These are phyloP conservation scores for Lolium rigidum DNA, from an alignment of 176 grass and related monocot genomes.

Conservation along the genomic window DNA sequence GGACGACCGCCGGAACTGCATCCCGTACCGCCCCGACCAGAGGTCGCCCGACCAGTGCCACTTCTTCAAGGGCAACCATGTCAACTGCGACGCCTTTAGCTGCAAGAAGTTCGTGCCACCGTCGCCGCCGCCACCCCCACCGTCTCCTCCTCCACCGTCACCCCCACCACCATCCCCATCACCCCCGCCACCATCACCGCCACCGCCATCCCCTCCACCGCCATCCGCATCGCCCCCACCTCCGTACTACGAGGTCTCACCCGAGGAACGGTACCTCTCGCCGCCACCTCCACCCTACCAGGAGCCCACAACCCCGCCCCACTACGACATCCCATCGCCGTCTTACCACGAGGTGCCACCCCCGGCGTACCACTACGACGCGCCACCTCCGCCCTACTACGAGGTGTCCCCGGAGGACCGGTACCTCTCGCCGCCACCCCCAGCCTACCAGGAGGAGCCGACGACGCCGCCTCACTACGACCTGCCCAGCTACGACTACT, in stretches of 20 bases:
- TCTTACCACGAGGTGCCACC: conserved; percentile 49
- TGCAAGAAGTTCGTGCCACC: conserved; percentile 76
- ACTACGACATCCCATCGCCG: conserved; percentile 47
- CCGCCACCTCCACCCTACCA: conserved; percentile 40
- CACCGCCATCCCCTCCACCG: neutral
- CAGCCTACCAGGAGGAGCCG: neutral
- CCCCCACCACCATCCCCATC: neutral
- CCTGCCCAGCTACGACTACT: conserved; percentile 37
- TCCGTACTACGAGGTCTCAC: conserved; percentile 44
- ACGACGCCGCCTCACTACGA: conserved; percentile 1
- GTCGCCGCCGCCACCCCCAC: conserved; percentile 44
- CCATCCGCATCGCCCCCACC: conserved; percentile 31
- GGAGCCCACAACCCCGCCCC: conserved; percentile 30
- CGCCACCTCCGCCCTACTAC: neutral
- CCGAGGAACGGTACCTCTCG: conserved; percentile 42
- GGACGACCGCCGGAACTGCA: conserved; percentile 67
- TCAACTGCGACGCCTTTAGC: conserved; percentile 69
- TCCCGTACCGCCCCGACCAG: conserved; percentile 60
- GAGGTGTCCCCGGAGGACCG: conserved; percentile 45
- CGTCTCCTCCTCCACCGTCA: neutral
- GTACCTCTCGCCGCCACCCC: conserved; percentile 43
- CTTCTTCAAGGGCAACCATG: conserved; percentile 52
- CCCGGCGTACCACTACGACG: neutral
- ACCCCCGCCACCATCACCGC: neutral
- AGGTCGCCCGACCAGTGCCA: conserved; percentile 64